phyloP scores from a whole-genome alignment of 371 early-diverging fungal species.

The Rhizomucor pusillus region DNA sequence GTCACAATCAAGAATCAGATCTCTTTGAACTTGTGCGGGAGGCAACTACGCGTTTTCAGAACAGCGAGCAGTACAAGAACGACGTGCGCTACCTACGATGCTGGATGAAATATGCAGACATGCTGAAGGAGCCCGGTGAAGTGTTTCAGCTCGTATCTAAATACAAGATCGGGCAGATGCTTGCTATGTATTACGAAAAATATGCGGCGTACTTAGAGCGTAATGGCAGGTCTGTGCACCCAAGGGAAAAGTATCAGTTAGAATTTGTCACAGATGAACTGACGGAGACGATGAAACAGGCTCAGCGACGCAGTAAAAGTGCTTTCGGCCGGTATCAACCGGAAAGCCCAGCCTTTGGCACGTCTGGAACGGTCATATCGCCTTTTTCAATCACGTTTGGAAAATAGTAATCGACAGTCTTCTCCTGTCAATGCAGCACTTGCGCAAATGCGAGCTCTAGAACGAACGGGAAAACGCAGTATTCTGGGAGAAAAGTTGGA shows the following conservation, averaged over 20 bases:
- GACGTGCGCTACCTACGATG: constrained; percentile 76
- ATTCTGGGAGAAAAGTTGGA: constrained; percentile 20
- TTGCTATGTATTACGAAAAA: constrained; percentile 76
- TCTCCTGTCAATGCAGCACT: no score
- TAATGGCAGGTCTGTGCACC: constrained; percentile 47
- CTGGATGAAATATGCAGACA: constrained; percentile 70
- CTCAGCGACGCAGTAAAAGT: no score
- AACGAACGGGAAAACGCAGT: no score
- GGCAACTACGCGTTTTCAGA: constrained; percentile 58
- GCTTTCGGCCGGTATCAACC: no score
- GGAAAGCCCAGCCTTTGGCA: constrained; percentile 47
- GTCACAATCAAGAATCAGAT: constrained; percentile 51
- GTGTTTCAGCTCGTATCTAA: constrained; percentile 68
- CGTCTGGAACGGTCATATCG: constrained; percentile 26
- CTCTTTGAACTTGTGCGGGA: constrained; percentile 57
- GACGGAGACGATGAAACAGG: no score
- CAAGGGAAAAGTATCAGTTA: constrained; percentile 38
- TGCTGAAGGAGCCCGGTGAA: constrained; percentile 53
- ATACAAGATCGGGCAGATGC: constrained; percentile 68
- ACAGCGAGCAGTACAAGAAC: constrained; percentile 65
- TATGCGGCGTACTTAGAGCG: constrained; percentile 67
- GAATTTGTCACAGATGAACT: no score
- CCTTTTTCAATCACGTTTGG: constrained; percentile 13
- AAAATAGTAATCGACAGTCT: constrained; percentile 12
- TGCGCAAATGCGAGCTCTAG: no score